These are phyloP conservation scores for Leucocoprinus sp. DNA, from an alignment of 768 basidiomycete genomes.

Conservation along the genomic window DNA sequence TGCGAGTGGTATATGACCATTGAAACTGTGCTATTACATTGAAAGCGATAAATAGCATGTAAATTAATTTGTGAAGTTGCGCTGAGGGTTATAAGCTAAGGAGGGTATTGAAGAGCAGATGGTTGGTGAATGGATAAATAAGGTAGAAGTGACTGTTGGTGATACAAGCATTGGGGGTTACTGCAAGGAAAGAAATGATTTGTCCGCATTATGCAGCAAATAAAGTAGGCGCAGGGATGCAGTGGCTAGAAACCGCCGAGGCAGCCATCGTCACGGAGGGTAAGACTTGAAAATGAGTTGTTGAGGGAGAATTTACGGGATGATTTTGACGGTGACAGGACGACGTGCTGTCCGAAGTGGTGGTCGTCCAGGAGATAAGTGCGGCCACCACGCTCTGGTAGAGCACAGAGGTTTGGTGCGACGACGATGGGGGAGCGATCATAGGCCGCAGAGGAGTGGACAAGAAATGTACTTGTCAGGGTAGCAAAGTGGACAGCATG, in stretches of 20 bases:
- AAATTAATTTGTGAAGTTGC: no score
- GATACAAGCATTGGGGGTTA: neutral
- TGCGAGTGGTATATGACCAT: no score
- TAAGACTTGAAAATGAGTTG: slow-evolving; percentile 17
- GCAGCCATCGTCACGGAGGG: slow-evolving; percentile 30
- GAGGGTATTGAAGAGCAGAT: no score
- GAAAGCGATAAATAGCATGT: no score
- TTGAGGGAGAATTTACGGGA: slow-evolving; percentile 8
- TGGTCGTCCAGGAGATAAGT: slow-evolving; percentile 51
- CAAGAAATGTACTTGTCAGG: slow-evolving; percentile 40
- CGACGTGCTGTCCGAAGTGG: slow-evolving; percentile 20
- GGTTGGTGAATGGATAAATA: no score
- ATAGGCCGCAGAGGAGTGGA: slow-evolving; percentile 55
- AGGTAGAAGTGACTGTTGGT: neutral
- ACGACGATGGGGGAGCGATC: slow-evolving; percentile 78
- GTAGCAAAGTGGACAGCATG: slow-evolving; percentile 45
- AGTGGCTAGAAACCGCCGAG: slow-evolving; percentile 33
- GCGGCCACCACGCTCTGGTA: slow-evolving; percentile 72
- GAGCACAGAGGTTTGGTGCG: slow-evolving; percentile 60
- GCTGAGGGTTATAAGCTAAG: no score
- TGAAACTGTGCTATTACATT: slow-evolving; percentile 1
- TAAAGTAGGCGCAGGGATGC: neutral
- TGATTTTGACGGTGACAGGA: no score
- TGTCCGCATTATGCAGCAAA: no score
- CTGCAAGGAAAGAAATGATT: neutral